Percentiles rank a stretch among this genome's conserved stretches.
Conservation (phyloP, 768 basidiomycete genomes). For the Lactarius pseudohatsudake region DNA sequence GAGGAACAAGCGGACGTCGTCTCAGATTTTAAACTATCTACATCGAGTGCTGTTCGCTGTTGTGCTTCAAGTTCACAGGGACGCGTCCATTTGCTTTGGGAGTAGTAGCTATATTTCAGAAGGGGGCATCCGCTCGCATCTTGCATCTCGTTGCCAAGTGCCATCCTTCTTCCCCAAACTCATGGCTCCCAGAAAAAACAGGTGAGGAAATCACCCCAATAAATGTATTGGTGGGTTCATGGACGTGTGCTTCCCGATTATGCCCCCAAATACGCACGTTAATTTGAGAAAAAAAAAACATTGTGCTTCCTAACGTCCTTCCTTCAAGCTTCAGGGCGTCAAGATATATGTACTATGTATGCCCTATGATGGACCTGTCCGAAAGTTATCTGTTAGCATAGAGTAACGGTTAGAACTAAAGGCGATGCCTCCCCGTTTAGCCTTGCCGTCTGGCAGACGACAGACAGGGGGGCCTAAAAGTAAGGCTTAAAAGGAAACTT, state of each 20-base stretch:
- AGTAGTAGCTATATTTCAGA: neutral
- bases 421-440: neutral
- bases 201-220: neutral
- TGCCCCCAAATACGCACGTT: neutral
- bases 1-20: neutral
- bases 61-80: neutral
- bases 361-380: neutral
- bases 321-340: neutral
- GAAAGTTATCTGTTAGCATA: neutral
- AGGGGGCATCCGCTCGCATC: neutral
- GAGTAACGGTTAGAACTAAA: neutral
- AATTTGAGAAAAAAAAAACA: neutral
- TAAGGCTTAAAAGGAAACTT: constrained; percentile 9
- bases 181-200: neutral
- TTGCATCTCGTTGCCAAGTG: neutral
- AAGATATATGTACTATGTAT: neutral
- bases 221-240: neutral
- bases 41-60: neutral
- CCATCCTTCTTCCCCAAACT: neutral
- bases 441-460: neutral
- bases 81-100: neutral
- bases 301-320: neutral
- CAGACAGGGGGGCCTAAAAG: neutral
- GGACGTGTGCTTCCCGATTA: neutral
- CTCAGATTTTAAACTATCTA: neutral